Evolutionary conservation across 2,329 filamentous ascomycete species (phyloP).

Genomic region (Pseudogymnoascus sp.): DNA sequence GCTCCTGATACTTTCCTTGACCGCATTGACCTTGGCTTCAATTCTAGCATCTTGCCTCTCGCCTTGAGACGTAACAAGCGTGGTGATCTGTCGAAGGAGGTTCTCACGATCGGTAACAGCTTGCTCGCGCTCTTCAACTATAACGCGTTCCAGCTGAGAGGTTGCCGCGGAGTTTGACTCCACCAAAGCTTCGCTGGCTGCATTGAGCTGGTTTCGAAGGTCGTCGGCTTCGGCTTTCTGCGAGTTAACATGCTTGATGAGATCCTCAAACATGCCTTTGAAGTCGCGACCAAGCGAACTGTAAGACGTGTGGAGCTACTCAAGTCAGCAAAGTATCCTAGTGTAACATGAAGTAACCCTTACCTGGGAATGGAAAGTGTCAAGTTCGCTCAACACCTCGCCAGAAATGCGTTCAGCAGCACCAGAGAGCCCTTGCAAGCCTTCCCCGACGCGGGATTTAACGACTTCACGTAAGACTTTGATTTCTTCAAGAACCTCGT

Average conservation of each 20-base stretch:
- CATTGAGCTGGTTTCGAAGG: constrained; percentile 63
- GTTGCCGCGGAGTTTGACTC: constrained; percentile 62
- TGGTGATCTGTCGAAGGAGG: constrained; percentile 67
- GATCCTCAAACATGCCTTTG: constrained; percentile 74
- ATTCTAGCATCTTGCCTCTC: constrained; percentile 67
- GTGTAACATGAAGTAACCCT: constrained; percentile 17
- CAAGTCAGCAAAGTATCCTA: constrained; percentile 19
- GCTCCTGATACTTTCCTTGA: constrained; percentile 57
- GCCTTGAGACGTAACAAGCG: constrained; percentile 67
- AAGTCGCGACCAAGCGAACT: constrained; percentile 77
- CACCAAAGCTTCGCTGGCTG: constrained; percentile 60
- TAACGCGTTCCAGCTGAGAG: constrained; percentile 55
- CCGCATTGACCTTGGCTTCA: constrained; percentile 49
- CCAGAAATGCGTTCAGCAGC: constrained; percentile 84
- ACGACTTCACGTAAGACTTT: constrained; percentile 82
- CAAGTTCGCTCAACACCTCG: constrained; percentile 79
- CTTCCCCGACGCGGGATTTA: constrained; percentile 76
- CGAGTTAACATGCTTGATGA: constrained; percentile 64
- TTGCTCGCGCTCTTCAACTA: constrained; percentile 69
- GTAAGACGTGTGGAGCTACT: constrained; percentile 73
- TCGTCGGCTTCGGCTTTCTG: constrained; percentile 71
- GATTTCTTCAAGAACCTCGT: constrained; percentile 84
- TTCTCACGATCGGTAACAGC: constrained; percentile 66
- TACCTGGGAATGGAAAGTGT: constrained; percentile 67
- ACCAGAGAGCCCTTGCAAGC: constrained; percentile 71